A percentile compares a stretch with the other conserved stretches of the same genome.
Conservation (phyloP, 345 rosid species). For the Corchorus olitorius region DNA sequence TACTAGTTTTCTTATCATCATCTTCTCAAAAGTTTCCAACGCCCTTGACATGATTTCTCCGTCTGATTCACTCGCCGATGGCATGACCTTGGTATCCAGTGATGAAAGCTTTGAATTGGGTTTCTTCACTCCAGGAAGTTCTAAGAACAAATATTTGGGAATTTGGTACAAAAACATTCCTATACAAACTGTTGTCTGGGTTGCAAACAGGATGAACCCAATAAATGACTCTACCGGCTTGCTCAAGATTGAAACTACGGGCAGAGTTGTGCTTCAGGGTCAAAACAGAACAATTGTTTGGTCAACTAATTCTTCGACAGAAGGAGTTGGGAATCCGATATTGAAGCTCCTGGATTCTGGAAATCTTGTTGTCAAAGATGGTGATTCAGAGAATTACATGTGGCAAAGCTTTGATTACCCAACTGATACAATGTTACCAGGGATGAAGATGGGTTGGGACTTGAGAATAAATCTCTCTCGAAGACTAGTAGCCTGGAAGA, state of each 20-base stretch:
- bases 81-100: conserved; percentile 36
- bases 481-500: conserved; percentile 39
- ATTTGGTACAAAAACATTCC: conserved; percentile 13
- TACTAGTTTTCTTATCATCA: neutral
- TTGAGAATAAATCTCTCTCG: conserved; percentile 17
- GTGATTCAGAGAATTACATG: conserved; percentile 1
- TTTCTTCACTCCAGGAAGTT: neutral
- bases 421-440: conserved; percentile 39
- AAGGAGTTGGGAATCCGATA: conserved; percentile 23
- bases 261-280: too few relatives aligned
- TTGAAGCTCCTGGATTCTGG: conserved; percentile 47
- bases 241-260: too few relatives aligned
- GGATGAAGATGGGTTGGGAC: conserved; percentile 49
- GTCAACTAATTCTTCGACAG: neutral
- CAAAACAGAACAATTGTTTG: too few relatives aligned
- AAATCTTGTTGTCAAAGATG: conserved; percentile 38
- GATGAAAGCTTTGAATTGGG: neutral
- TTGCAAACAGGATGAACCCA: too few relatives aligned
- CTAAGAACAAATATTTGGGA: neutral
- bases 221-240: too few relatives aligned
- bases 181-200: too few relatives aligned
- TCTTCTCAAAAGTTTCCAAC: neutral
- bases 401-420: conserved; percentile 60
- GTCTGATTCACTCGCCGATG: neutral
- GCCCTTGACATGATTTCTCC: neutral